Conservation (phyloP, 768 basidiomycete species). For the Collybia nuda region DNA sequence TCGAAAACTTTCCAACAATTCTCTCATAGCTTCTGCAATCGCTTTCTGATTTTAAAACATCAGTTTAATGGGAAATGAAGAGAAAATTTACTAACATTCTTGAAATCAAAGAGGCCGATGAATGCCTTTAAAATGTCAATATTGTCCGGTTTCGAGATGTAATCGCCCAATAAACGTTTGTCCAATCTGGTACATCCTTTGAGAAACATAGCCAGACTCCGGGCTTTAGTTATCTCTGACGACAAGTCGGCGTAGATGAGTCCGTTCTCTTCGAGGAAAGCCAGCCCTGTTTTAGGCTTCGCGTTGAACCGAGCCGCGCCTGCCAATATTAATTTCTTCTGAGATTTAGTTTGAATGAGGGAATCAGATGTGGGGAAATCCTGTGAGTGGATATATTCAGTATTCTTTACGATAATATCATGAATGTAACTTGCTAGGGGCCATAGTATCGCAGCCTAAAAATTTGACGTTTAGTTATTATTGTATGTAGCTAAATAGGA, state of each 20-base stretch:
- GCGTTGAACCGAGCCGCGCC: constrained; percentile 88
- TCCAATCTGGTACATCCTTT: constrained; percentile 84
- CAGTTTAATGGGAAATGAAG: background rate
- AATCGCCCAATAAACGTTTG: constrained; percentile 93
- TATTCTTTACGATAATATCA: background rate
- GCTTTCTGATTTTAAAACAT: constrained; percentile 62
- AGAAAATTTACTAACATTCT: constrained; percentile 55
- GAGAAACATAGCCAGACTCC: constrained; percentile 82
- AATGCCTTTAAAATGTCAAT: constrained; percentile 83
- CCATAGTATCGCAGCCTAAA: constrained; percentile 56
- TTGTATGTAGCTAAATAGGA: constrained; percentile 1
- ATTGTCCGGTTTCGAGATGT: constrained; percentile 86
- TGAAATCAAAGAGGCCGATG: constrained; percentile 87
- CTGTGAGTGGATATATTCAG: constrained; percentile 30
- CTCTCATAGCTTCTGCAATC: constrained; percentile 94
- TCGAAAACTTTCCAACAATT: constrained; percentile 89
- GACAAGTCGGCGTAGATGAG: constrained; percentile 75
- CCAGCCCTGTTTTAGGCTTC: constrained; percentile 88
- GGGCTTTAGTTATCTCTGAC: constrained; percentile 51
- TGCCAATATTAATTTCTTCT: constrained; percentile 81
- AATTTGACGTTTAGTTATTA: constrained; percentile 10
- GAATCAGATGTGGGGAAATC: constrained; percentile 53
- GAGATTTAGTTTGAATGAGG: constrained; percentile 70
- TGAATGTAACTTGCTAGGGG: constrained; percentile 47
- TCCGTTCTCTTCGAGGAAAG: constrained; percentile 92